Evolutionary conservation across 1,139 yeast genomes (phyloP), one percentile per base, ranked within the genome.

Genomic region (Zygosaccharomyces sapae): DNA sequence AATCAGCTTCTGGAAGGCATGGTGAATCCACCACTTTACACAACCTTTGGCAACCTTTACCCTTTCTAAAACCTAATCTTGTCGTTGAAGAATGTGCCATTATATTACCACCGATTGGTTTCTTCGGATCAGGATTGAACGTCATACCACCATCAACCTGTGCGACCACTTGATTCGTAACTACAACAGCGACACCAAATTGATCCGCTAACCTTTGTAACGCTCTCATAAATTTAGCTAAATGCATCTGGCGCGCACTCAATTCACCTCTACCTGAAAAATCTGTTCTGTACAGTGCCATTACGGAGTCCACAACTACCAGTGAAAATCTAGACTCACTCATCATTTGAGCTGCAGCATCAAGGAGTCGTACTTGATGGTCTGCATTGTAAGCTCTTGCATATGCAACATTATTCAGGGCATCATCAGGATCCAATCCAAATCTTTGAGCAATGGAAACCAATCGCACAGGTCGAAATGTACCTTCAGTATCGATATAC

Each of bases 31-130:
- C 89, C 47, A 92, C 84, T 67, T 88, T 89, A 70, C 97, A 92
- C 36, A 88, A 83, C 72, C 98, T 81, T 61, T 87, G 92, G 58
- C 89, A 95, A 18, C 84, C 97, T 56, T 86, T 79, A 40, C 96
- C 97, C 71, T 92, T 92, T 63, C 84, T 84, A 66, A 92, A 81
- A 43, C 88, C 85, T 52, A 92, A 76, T 59, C 97, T 77, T 1
- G 98, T 92, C 7, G 97, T 92, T 3, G 97, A 88, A 19, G 96
- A 83, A 66, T 94, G 99, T 1, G 98, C 98, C 68, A 94, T 84
- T 58, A 94, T 92, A 62, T 94, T 92, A 60, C 99, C 99, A 49
- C 99, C 99, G 58, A 94, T 92, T 8, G 99, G 98, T 67, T 94
- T 94, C 68, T 94, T 94, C n/a, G 98, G 97, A 65, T 92, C 98